Evolutionary conservation across 192 early-diverging fungal genomes (phyloP), one percentile per base, ranked within the genome.

Genomic region (Umbelopsis ramanniana): DNA sequence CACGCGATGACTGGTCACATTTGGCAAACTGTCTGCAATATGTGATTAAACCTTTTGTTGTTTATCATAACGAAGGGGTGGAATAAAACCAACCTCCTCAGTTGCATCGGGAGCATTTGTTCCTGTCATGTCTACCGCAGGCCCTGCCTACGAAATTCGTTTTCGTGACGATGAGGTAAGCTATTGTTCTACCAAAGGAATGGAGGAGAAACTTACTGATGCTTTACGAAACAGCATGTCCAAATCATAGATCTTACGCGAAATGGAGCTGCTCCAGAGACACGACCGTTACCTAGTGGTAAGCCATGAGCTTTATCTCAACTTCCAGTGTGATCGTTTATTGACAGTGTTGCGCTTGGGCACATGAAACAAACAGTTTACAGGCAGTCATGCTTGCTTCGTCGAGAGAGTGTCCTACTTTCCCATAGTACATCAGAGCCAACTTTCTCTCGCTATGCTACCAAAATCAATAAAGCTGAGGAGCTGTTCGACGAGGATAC

Each of bases 61-160:
- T 37, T 63, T 63, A 63, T 35, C 33, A 6, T 35, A 35, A 35
- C 57, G 57, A 63, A 63, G 57, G 57, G 57, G 57, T 57, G 26
- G 26, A 37, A 63, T 37, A 37, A 37, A 63, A 63, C 57, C 26
- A 38, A 63, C 40, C 57, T 63, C 57, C 57, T 63, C 57, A 63
- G 57, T 63, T 26, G 33, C 37, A 63, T 63, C 19, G 26, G 57
- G 57, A 63, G 57, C 29, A 37, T 29, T 29, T 12, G 57, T 63
- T 63, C 57, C 57, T 63, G 57, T 63, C 57, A 63, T 63, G 57
- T 63, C 57, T 29, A 29, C 57, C 57, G 57, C 57, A 37, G 57
- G 57, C 29, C 57, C 57, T 63, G 57, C 57, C 26, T 63, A 63
- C 35, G 57, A 63, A 35, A 63, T 63, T 63, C 57, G 57, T 37